phyloP scores from a whole-genome alignment of 805 yeast species.

The Starmerella etchellsii region DNA sequence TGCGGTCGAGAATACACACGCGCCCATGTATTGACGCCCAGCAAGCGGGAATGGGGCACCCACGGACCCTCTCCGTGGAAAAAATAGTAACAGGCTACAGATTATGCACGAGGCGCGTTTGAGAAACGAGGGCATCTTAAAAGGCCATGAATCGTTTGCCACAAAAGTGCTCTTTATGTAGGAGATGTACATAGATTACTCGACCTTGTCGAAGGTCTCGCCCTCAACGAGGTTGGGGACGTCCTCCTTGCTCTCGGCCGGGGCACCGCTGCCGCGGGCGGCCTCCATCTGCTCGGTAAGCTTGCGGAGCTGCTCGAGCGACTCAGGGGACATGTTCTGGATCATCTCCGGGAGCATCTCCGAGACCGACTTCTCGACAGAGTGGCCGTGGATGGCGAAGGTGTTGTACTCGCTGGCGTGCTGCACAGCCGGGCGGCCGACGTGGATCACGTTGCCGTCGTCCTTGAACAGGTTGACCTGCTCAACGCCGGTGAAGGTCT shows the following conservation, averaged over 20 bases:
- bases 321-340: slow-evolving; percentile 93
- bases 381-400: slow-evolving; percentile 86
- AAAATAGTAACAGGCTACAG: too few relatives aligned
- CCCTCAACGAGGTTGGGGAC: slow-evolving; percentile 70
- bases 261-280: slow-evolving; percentile 31
- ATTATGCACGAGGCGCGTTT: too few relatives aligned
- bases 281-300: slow-evolving; percentile 80
- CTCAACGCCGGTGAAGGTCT: slow-evolving; percentile 77
- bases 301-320: slow-evolving; percentile 75
- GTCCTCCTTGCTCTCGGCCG: slow-evolving; percentile 37
- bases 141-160: too few relatives aligned
- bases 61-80: too few relatives aligned
- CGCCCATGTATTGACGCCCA: too few relatives aligned
- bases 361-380: slow-evolving; percentile 82
- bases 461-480: slow-evolving; percentile 97
- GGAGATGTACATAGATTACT: slow-evolving; percentile 25
- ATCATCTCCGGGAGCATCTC: slow-evolving; percentile 89
- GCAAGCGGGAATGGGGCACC: too few relatives aligned
- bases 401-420: slow-evolving; percentile 83
- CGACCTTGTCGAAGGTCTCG: slow-evolving; percentile 67
- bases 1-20: too few relatives aligned
- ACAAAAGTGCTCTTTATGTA: too few relatives aligned
- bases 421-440: slow-evolving; percentile 93
- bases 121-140: too few relatives aligned
- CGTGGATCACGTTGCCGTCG: slow-evolving; percentile 91